Conservation (phyloP, 176 grass and related monocot genomes). For the Musa acuminata region DNA sequence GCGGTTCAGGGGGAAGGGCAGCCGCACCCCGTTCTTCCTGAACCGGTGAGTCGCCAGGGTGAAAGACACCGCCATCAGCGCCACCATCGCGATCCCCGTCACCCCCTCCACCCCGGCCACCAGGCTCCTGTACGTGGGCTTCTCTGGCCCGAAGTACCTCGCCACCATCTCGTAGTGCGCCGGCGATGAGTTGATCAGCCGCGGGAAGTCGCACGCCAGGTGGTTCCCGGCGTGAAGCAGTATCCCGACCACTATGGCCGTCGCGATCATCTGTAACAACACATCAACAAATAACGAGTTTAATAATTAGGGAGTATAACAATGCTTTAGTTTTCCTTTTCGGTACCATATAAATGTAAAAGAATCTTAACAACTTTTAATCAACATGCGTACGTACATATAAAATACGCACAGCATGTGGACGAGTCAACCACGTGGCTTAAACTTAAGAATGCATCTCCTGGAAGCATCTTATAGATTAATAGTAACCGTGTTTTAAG, state of each 20-base stretch:
- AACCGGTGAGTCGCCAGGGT: slow-evolving; percentile 91
- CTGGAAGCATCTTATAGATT: neutral
- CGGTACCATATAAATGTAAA: neutral
- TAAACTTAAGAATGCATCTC: too few relatives aligned
- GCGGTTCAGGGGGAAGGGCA: slow-evolving; percentile 56
- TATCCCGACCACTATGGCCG: slow-evolving; percentile 78
- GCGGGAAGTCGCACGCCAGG: slow-evolving; percentile 88
- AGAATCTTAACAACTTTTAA: neutral
- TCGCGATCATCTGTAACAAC: slow-evolving; percentile 70
- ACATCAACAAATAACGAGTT: neutral
- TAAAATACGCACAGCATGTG: neutral
- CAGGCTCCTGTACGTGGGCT: slow-evolving; percentile 53
- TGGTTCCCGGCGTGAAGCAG: slow-evolving; percentile 94
- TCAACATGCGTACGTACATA: neutral
- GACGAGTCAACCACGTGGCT: neutral
- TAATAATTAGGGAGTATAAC: too few relatives aligned
- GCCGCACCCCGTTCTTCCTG: slow-evolving; percentile 53
- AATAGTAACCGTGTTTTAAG: neutral
- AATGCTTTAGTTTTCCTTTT: too few relatives aligned
- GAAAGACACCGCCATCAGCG: slow-evolving; percentile 83
- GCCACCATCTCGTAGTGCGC: slow-evolving; percentile 62
- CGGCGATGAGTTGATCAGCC: slow-evolving; percentile 43
- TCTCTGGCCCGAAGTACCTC: slow-evolving; percentile 39
- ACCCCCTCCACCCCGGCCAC: slow-evolving; percentile 56
- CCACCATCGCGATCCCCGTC: slow-evolving; percentile 73